Evolutionary conservation across 192 early-diverging fungal species (phyloP).

Genomic region (Backusella tuberculispora): DNA sequence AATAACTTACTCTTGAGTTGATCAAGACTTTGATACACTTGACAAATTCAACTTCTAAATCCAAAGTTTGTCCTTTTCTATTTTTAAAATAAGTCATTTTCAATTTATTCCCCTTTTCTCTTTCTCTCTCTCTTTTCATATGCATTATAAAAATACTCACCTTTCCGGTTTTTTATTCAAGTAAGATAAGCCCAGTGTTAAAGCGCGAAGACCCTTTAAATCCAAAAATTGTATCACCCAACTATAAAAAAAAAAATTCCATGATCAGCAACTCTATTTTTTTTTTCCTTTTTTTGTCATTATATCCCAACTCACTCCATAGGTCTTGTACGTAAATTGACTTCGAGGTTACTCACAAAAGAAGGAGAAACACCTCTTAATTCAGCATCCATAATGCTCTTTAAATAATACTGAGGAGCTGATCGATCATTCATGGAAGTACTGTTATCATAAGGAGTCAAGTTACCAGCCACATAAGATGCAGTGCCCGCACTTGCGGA

Average conservation of each 20-base stretch:
- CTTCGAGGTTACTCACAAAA: slow-evolving; percentile 49
- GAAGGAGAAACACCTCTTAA: slow-evolving; percentile 53
- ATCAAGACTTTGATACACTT: slow-evolving; percentile 78
- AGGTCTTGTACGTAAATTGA: slow-evolving; percentile 55
- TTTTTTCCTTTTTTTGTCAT: neutral
- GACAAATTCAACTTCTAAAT: slow-evolving; percentile 77
- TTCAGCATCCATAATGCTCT: slow-evolving; percentile 54
- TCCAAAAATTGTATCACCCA: slow-evolving; percentile 83
- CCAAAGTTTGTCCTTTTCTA: slow-evolving; percentile 67
- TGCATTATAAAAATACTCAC: neutral
- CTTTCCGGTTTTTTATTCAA: slow-evolving; percentile 53
- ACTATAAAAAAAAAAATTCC: slow-evolving; percentile 28
- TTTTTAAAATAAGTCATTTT: neutral
- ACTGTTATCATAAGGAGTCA: neutral
- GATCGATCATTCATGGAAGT: slow-evolving; percentile 7
- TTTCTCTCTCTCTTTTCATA: neutral
- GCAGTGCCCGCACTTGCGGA: neutral
- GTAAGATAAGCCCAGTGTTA: slow-evolving; percentile 64
- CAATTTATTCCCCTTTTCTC: neutral
- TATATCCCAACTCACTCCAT: slow-evolving; percentile 45
- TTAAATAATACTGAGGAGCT: slow-evolving; percentile 59
- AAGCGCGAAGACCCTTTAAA: slow-evolving; percentile 68
- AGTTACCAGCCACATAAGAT: neutral
- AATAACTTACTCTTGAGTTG: slow-evolving; percentile 55
- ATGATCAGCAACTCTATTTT: neutral